These are phyloP conservation scores for Medicago truncatula DNA, from an alignment of 306 rosid species.

Conservation along the genomic window MtrunA17r5.0-ANR NC_053044.1:32022001-32022500, in stretches of 20 bases:
- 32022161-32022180: no score
- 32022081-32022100: no score
- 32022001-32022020: no score
- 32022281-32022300: constrained; percentile 60
- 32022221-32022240: constrained; percentile 67
- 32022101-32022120: no score
- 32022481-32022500: not conserved
- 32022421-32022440: constrained; percentile 81
- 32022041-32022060: no score
- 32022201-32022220: no score
- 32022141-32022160: no score
- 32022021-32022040: no score
- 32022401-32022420: constrained; percentile 78
- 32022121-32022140: no score
- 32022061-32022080: no score
- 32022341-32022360: constrained; percentile 67
- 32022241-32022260: constrained; percentile 77
- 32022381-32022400: constrained; percentile 65
- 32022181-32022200: no score
- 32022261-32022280: constrained; percentile 78
- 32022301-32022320: constrained; percentile 60
- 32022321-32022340: constrained; percentile 66
- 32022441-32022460: constrained; percentile 44
- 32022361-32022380: constrained; percentile 91
- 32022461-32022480: constrained; percentile 5